Evolutionary conservation across 805 yeast species (phyloP), one percentile per base, ranked within the genome.

Genomic region (Metschnikowia colocasiae): DNA sequence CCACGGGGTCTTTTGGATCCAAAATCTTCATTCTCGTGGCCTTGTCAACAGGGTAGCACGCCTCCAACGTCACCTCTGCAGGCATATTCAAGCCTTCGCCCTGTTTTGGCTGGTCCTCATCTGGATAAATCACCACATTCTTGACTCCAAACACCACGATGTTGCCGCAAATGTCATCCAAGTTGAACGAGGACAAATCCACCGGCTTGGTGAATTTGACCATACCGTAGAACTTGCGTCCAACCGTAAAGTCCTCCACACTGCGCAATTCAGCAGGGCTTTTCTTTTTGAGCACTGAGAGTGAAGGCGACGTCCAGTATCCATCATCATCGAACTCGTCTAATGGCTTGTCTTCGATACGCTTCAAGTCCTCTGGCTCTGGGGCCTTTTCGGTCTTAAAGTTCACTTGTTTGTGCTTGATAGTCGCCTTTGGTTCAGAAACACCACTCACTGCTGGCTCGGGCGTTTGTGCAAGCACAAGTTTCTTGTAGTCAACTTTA

Each of bases 61-160:
- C 83, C 56, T 85, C 87, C 44, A 90, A 65, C 2, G 92, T 80
- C 37, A 90, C 79, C 50, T 77, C 76, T 6, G 87, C 86, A 5
- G 85, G 83, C 27, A 87, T 75, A 60, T 92, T 92, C 50, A 94
- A 74, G 0, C 96, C 98, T 57, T 87, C 87, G 4, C 96, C 96
- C 25, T 64, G 59, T 37, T 71, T 66, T 0, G 76, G 74, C 18
- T 63, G 64, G 7, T 71, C 67, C 18, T 76, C 79, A 46, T 84
- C 83, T 0, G 96, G 95, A 65, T 90, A 92, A 1, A 89, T 77
- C 1, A 78, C 70, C 63, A 87, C 82, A 12, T 80, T 69, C 56
- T 79, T 80, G 27, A 77, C 71, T 27, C 75, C 77, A 57, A 94
- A 81, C 2, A 75, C 68, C 34, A 92, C 77, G 15, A 87, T 57